Evolutionary conservation across 176 grass and related monocot species (phyloP), one percentile per base, ranked within the genome.

Genomic region (Bromus sterilis): DNA sequence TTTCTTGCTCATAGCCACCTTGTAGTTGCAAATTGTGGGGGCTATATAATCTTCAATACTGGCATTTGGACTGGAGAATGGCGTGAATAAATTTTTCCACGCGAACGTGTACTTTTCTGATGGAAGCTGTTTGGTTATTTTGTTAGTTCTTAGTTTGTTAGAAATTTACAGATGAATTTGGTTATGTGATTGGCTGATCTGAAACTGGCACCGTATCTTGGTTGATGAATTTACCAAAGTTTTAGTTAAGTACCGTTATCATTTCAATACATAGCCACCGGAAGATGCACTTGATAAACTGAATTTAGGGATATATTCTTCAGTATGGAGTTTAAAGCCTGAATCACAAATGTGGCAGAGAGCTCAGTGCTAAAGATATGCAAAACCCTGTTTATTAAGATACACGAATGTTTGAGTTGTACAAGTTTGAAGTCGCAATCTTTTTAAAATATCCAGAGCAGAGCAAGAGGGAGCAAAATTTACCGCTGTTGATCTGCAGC

Each of bases 391-490:
- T 48, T 48, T n/a, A 4, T n/a, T 56, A 15, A 59, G 16, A 37
- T 25, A 25, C 58, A 56, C 48, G 81, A 60, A 67, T 16, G 23
- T 21, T 75, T 4, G 36, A 68, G 23, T 80, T 75, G 20, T 15
- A 9, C 9, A 58, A 44, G 56, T 26, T 32, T 12, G 30, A 77
- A 72, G 18, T 44, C 28, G 34, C 6, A 29, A n/a, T 21, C 26
- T 15, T 34, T 49, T 90, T 69, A 25, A 21, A 56, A 3, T 70
- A 24, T 58, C 66, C 80, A 98, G 92, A 87, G 95, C 92, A 89
- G 95, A 98, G 75, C 90, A 94, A 68, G 95, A 98, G 71, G 92
- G 95, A 64, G 82, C 82, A 56, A 55, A 85, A 55, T 37, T 98
- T 9, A 94, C 79, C 57, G 90, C 90, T 83, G 34, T 93, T 51